These are phyloP conservation scores for Teunomyces stri DNA, from an alignment of 805 yeast species.

Conservation along the genomic window DNA sequence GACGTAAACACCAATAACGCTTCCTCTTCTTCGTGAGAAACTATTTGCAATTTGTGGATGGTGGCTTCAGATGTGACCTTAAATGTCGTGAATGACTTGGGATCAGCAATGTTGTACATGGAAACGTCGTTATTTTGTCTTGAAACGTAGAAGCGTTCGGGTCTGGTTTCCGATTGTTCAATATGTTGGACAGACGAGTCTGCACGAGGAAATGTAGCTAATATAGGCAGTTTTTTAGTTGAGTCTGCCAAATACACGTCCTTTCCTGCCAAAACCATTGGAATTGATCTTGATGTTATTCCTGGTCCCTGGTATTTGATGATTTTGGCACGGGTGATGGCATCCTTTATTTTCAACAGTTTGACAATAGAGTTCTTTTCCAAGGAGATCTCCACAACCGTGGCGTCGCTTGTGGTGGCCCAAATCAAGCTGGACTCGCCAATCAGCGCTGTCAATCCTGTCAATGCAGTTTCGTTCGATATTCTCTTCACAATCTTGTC, in stretches of 20 bases:
- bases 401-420: conserved; percentile 18
- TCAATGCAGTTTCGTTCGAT: conserved; percentile 16
- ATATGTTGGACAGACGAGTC: conserved; percentile 32
- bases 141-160: conserved; percentile 33
- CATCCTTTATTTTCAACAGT: conserved; percentile 16
- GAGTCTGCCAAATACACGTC: conserved; percentile 28
- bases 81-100: conserved; percentile 27
- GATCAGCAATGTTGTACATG: conserved; percentile 28
- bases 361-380: conserved; percentile 23
- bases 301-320: conserved; percentile 11
- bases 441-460: conserved; percentile 12
- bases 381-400: conserved; percentile 21
- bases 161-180: conserved; percentile 26
- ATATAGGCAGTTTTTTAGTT: conserved; percentile 13
- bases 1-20: conserved; percentile 27
- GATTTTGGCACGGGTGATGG: conserved; percentile 18
- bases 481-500: conserved; percentile 39
- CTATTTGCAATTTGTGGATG: conserved; percentile 24
- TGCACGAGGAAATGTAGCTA: conserved; percentile 16
- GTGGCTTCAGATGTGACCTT: conserved; percentile 26
- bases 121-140: conserved; percentile 26
- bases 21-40: conserved; percentile 15
- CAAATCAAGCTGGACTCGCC: conserved; percentile 17
- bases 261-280: conserved; percentile 14
- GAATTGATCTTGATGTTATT: conserved; percentile 11